Evolutionary conservation across 768 basidiomycete species (phyloP).

Genomic region (Hygrocybe punicea): DNA sequence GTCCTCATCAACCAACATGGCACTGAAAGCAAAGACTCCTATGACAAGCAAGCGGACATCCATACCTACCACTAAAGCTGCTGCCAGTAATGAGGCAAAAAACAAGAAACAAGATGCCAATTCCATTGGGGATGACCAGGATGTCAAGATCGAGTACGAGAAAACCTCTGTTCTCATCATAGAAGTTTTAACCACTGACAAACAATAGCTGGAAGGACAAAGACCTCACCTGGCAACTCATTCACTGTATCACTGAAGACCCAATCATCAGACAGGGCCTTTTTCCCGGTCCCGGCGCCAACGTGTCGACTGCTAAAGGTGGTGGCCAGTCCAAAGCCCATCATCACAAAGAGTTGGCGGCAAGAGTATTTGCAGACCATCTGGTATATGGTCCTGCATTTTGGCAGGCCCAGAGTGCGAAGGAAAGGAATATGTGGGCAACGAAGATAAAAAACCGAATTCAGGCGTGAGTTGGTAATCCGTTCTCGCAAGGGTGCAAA

Average conservation of each 20-base stretch:
- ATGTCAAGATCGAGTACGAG: background rate
- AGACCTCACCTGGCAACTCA: slow-evolving; percentile 5
- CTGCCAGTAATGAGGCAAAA: background rate
- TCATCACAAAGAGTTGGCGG: slow-evolving; percentile 10
- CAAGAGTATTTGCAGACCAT: slow-evolving; percentile 12
- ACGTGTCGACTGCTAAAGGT: slow-evolving; percentile 7
- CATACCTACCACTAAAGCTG: background rate
- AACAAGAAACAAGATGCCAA: background rate
- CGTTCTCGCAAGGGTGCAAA: background rate
- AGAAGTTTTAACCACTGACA: background rate
- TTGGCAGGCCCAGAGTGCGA: background rate
- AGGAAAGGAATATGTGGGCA: background rate
- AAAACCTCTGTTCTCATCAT: background rate
- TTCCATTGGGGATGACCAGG: background rate
- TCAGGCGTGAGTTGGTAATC: background rate
- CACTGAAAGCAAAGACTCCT: background rate
- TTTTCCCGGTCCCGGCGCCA: slow-evolving; percentile 15
- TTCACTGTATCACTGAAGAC: slow-evolving; percentile 6
- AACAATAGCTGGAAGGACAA: slow-evolving; percentile 4
- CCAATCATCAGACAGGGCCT: slow-evolving; percentile 14
- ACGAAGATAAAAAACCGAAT: slow-evolving; percentile 5
- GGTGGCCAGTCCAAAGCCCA: slow-evolving; percentile 16
- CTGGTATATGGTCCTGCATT: slow-evolving; percentile 4
- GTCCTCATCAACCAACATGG: background rate
- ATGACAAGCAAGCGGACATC: background rate